Conservation (phyloP, 192 early-diverging fungal species). For the Umbelopsis ramanniana region DNA sequence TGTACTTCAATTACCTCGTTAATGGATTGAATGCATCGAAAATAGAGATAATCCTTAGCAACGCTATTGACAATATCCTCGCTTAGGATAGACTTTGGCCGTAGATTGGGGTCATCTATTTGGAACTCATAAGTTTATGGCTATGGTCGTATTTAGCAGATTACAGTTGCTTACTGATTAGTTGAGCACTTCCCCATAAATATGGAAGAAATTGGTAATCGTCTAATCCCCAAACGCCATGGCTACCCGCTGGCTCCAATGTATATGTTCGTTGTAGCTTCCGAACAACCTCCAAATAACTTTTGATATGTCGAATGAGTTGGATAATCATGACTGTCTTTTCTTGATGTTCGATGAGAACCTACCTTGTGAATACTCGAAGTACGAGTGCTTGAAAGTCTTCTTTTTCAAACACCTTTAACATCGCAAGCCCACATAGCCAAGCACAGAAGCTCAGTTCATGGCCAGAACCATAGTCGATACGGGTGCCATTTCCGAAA, state of each 20-base stretch:
- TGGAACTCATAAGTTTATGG: no score
- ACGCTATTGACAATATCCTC: conserved; percentile 60
- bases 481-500: conserved; percentile 89
- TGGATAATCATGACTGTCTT: neutral
- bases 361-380: conserved; percentile 68
- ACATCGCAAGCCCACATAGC: conserved; percentile 76
- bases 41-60: conserved; percentile 82
- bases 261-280: conserved; percentile 90
- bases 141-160: neutral
- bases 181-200: conserved; percentile 87
- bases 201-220: conserved; percentile 98
- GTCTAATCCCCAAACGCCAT: conserved; percentile 99
- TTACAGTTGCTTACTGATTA: conserved; percentile 59
- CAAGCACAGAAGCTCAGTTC: conserved; percentile 89
- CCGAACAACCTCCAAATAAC: conserved; percentile 82
- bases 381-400: conserved; percentile 80
- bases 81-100: conserved; percentile 76
- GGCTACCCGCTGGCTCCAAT: conserved; percentile 96
- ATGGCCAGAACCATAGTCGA: conserved; percentile 98
- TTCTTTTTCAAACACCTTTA: conserved; percentile 60
- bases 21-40: conserved; percentile 84
- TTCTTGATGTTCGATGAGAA: neutral
- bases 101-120: conserved; percentile 64
- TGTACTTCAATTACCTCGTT: conserved; percentile 59
- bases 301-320: conserved; percentile 4